Evolutionary conservation across 225 moss, liverwort and hornwort species (phyloP).

Genomic region (Straminergon stramineum): DNA sequence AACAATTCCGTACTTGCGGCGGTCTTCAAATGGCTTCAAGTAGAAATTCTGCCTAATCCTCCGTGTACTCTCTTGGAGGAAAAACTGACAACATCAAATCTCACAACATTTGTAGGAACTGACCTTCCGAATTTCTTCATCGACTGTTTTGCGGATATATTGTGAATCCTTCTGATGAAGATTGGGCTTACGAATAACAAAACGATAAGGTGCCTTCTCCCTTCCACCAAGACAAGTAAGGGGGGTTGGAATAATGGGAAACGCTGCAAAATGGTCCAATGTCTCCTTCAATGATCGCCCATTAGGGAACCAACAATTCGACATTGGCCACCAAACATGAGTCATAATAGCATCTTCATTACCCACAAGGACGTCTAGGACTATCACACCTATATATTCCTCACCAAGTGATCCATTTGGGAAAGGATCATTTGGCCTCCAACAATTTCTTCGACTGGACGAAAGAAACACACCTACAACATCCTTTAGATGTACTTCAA

Average conservation of each 20-base stretch:
- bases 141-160: background rate
- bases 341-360: background rate
- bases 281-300: background rate
- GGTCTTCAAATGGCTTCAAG: background rate
- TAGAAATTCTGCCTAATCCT: background rate
- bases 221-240: background rate
- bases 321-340: background rate
- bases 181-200: background rate
- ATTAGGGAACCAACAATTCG: background rate
- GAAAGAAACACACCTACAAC: too few relatives aligned
- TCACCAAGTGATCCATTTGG: too few relatives aligned
- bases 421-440: too few relatives aligned
- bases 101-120: background rate
- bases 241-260: background rate
- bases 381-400: background rate
- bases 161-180: background rate
- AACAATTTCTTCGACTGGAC: too few relatives aligned
- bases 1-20: background rate
- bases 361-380: background rate
- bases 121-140: background rate
- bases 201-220: background rate
- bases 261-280: background rate
- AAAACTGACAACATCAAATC: background rate
- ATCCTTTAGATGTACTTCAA: too few relatives aligned
- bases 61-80: background rate